Evolutionary conservation across 495 filamentous ascomycete genomes (phyloP).

Genomic region (Penicillium ochrochloron): DNA sequence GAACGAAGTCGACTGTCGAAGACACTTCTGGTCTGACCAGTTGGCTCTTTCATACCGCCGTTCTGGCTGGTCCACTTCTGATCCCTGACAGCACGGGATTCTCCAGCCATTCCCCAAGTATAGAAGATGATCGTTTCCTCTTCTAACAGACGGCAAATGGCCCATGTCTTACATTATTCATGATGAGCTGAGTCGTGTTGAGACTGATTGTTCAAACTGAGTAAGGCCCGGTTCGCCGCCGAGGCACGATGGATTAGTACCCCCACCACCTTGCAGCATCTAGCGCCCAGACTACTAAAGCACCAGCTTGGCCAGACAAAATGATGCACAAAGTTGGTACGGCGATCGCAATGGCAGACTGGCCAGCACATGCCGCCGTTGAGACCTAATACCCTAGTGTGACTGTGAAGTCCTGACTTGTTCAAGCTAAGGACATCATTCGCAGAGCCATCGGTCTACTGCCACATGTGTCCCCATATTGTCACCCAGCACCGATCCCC

Average conservation of each 20-base stretch:
- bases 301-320: neutral
- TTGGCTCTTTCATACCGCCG: neutral
- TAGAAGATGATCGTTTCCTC: conserved; percentile 3
- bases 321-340: neutral
- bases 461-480: neutral
- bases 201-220: neutral
- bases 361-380: neutral
- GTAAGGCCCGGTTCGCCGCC: neutral
- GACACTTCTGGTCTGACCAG: neutral
- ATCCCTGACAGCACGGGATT: neutral
- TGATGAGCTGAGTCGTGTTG: neutral
- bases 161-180: conserved; percentile 10
- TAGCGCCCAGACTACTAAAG: neutral
- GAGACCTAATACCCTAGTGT: neutral
- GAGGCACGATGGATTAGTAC: neutral
- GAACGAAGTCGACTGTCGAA: neutral
- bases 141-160: neutral
- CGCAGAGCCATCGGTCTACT: neutral
- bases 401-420: neutral
- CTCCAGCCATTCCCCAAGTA: neutral
- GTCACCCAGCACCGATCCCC: neutral
- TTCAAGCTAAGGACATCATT: neutral
- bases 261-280: neutral
- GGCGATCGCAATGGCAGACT: neutral
- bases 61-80: neutral